Evolutionary conservation across 345 rosid species (phyloP).

Genomic region (Eucalyptus polybractea): DNA sequence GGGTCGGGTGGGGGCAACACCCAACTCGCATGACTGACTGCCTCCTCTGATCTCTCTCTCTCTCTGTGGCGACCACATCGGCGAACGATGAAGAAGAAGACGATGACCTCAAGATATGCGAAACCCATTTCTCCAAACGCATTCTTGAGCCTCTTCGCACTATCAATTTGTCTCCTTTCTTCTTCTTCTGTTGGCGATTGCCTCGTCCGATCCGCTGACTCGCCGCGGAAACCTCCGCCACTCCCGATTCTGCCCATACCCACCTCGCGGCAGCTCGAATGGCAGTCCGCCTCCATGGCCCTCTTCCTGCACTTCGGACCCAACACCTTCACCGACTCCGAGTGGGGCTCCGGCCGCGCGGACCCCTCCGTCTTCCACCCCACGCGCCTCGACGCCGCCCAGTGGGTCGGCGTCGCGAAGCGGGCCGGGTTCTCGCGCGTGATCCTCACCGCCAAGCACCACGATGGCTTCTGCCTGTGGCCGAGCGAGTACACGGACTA

Average conservation of each 20-base stretch:
- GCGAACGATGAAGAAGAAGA: background rate
- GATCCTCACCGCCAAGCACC: conserved; percentile 84
- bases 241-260: conserved; percentile 81
- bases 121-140: background rate
- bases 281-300: conserved; percentile 72
- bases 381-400: conserved; percentile 42
- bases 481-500: conserved; percentile 65
- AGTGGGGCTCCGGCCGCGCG: conserved; percentile 75
- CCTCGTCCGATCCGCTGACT: background rate
- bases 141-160: background rate
- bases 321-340: conserved; percentile 81
- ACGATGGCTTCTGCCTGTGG: conserved; percentile 97
- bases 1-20: background rate
- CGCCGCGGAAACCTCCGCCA: conserved; percentile 36
- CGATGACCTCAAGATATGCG: background rate
- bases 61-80: background rate
- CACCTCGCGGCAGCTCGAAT: conserved; percentile 59
- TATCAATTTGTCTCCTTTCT: background rate
- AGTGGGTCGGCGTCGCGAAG: conserved; percentile 76
- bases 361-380: conserved; percentile 73
- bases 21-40: background rate
- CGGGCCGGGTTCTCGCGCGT: conserved; percentile 58
- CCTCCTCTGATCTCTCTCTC: background rate
- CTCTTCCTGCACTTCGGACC: conserved; percentile 83
- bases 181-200: background rate